Base-by-base conservation (phyloP, 2,329 filamentous ascomycete species). In the Aureobasidium namibiae region DNA sequence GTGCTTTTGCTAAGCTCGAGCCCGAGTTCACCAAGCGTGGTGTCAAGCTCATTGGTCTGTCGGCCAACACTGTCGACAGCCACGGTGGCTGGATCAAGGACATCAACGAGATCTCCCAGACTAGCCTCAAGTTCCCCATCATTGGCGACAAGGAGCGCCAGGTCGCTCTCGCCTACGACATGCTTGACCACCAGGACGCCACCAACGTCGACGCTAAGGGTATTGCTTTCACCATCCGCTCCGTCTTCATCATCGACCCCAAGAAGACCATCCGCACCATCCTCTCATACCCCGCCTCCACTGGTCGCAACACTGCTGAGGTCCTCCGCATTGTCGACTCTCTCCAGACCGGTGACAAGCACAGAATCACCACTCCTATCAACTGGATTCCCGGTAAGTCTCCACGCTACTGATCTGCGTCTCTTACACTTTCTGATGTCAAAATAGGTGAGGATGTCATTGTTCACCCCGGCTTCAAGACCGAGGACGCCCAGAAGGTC, bases 161-260 rank as follows among this genome's bases (percentile, higher is more conserved):
- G 72, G 72, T 80, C n/a, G 77, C 77, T 34, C 71, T 81, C 60
- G 67, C 70, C 56, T 80, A 79, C 66, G 77, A 80, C 71, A 80
- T 80, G 77, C 70, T 80, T 44, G 78, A 80, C 68, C 70, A 79
- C 70, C 77, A 80, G 65, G 78, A 80, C 64, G 77, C 80, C 61
- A 83, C 82, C 72, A 83, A 83, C 69, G 77, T 85, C 64, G 78
- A 83, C 66, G 68, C 68, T 63, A 80, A 80, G 74, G 78, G 78
- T 69, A 74, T 78, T 61, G 81, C 82, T 52, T 84, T 85, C 72
- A 85, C 82, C 68, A 85, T 85, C 73, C 82, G 82, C 70, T 82
- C 80, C 59, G 82, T 85, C 68, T 85, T 85, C 75, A 74, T 84
- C 72, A 83, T 85, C 71, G 82, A 85, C 75, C 82, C 82, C 60